Base-by-base conservation (phyloP, 345 rosid genomes). In the Iberis pinnata region DNA sequence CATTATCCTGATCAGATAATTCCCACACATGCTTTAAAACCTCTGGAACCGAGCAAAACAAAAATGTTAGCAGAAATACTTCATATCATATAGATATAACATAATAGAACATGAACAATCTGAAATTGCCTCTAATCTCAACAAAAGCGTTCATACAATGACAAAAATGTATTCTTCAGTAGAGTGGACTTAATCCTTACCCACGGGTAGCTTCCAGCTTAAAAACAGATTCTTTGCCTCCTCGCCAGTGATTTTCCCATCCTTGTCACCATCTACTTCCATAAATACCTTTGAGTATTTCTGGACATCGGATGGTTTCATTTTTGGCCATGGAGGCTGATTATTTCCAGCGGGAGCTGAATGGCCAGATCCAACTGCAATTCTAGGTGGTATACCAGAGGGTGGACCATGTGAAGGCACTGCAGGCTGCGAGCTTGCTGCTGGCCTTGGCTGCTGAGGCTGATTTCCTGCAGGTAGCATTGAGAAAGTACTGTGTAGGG, bases 151-250 rank as follows among this genome's bases (percentile, higher is more conserved):
- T 37, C 12, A 37, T 9, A 16, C 4, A 3, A 45, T 37, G 1
- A 4, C 3, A 18, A 19, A 37, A 18, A 3, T 44, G 27, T 26
- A 45, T 29, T 45, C 10, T 38, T 53, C 14, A 39, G 18, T 43
- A 56, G 22, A 61, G 50, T 48, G 58, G 29, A 7, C 27, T 20
- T 32, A 29, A 48, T 20, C 35, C 58, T 68, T 78, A 90, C 98
- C 98, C 78, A 96, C 77, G 32, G 98, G 96, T 42, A 90, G 74
- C 75, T 84, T 82, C 98, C 98, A 88, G 71, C 98, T 90, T 73
- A 87, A 74, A 65, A 90, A 90, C 44, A 90, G 73, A 74, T 88
- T 81, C 63, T 82, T 76, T 29, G 98, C 96, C 79, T 90, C 81
- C 73, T 84, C 95, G 24, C 98, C 98, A 22, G 80, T 84, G 47